A percentile compares a stretch with the other conserved stretches of the same genome.
Conservation (phyloP, 73 alveolate genomes). For the Stentor coeruleus region DNA sequence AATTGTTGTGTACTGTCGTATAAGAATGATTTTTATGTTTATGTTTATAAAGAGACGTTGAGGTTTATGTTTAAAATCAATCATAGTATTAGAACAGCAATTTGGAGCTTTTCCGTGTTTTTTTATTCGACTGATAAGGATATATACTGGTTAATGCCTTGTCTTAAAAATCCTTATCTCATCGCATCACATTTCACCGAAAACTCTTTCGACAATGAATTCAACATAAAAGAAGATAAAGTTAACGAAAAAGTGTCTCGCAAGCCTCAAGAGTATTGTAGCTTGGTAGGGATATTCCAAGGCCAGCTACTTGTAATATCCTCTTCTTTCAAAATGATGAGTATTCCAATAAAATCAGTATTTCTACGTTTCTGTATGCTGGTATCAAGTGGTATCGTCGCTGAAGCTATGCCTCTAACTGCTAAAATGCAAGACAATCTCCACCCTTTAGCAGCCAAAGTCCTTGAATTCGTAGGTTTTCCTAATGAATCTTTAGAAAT, state of each 20-base stretch:
- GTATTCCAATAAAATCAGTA: not conserved
- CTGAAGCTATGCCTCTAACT: constrained; percentile 16
- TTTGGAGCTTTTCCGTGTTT: constrained; percentile 24
- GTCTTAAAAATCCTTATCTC: not conserved
- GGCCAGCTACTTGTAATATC: not conserved
- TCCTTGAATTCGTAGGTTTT: not conserved
- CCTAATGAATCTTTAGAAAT: not conserved
- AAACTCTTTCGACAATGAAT: not conserved
- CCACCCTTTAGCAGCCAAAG: not conserved
- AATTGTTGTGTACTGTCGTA: not conserved
- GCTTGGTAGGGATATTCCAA: not conserved
- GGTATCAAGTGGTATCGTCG: not conserved
- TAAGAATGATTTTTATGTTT: not conserved
- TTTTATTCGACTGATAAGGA: constrained; percentile 18
- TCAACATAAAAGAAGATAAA: constrained; percentile 10
- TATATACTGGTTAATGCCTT: constrained; percentile 19
- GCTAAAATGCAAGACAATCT: constrained; percentile 9
- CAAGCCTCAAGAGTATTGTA: constrained; percentile 12
- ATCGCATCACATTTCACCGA: constrained; percentile 10
- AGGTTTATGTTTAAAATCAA: not conserved
- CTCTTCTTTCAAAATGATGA: not conserved
- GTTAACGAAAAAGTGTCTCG: not conserved
- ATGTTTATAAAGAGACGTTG: not conserved
- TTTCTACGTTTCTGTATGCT: constrained; percentile 16
- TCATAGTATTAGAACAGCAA: not conserved